Conservation (phyloP, 306 rosid species). For the Malus sylvestris region DNA sequence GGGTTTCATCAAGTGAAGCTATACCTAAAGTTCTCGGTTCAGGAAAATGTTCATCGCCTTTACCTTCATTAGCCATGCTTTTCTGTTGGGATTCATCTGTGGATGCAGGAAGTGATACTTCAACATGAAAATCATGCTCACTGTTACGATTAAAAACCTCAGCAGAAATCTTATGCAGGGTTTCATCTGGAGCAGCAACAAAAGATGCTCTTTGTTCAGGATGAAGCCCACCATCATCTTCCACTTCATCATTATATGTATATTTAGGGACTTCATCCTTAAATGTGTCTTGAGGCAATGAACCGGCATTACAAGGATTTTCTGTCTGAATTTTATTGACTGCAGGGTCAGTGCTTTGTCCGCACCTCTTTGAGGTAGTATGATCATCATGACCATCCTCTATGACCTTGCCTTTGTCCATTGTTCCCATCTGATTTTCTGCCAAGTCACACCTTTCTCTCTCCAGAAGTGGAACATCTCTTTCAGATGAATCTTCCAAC, state of each 20-base stretch:
- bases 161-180: neutral
- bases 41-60: slow-evolving; percentile 9
- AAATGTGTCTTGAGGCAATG: neutral
- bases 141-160: slow-evolving; percentile 10
- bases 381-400: slow-evolving; percentile 20
- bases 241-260: neutral
- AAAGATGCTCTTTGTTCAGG: slow-evolving; percentile 15
- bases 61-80: neutral
- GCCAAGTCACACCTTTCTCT: slow-evolving; percentile 15
- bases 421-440: slow-evolving; percentile 10
- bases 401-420: slow-evolving; percentile 1
- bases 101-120: slow-evolving; percentile 12
- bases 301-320: slow-evolving; percentile 4
- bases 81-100: slow-evolving; percentile 18
- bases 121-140: slow-evolving; percentile 22
- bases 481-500: slow-evolving; percentile 26
- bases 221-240: neutral
- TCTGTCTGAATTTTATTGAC: slow-evolving; percentile 11
- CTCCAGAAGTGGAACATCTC: neutral
- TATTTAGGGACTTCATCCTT: neutral
- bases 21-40: slow-evolving; percentile 11
- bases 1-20: slow-evolving; percentile 8
- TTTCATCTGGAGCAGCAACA: slow-evolving; percentile 12
- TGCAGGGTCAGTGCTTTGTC: slow-evolving; percentile 13
- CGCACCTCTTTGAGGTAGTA: slow-evolving; percentile 25